phyloP scores from a whole-genome alignment of 768 basidiomycete genomes.

The Agrocybe chaxingu region DNA sequence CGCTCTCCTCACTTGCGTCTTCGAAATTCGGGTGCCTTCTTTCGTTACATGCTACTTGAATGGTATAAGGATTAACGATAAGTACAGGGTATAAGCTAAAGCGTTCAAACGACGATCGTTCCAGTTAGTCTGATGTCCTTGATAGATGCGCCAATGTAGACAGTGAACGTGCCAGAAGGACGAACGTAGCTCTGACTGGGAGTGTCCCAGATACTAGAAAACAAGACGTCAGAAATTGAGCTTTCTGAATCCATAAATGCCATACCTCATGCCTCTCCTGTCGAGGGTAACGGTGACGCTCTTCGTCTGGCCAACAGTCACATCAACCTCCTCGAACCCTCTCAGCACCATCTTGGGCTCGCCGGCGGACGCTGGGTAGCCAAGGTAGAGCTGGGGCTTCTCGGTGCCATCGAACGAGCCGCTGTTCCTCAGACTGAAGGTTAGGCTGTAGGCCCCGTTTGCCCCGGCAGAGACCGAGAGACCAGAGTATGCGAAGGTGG shows the following conservation, averaged over 20 bases:
- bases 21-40: neutral
- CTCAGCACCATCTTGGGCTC: constrained; percentile 49
- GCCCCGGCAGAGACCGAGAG: constrained; percentile 35
- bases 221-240: constrained; percentile 1
- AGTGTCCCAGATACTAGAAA: constrained; percentile 49
- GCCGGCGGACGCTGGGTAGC: constrained; percentile 41
- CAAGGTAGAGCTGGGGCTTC: constrained; percentile 52
- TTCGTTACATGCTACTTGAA: neutral
- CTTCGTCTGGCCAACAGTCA: constrained; percentile 34
- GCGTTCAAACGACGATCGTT: constrained; percentile 18
- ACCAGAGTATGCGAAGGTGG: constrained; percentile 61
- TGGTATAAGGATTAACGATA: neutral
- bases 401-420: constrained; percentile 49
- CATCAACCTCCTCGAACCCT: constrained; percentile 46
- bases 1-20: neutral
- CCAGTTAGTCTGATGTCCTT: constrained; percentile 42
- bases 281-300: constrained; percentile 34
- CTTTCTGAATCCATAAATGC: neutral
- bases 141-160: constrained; percentile 52
- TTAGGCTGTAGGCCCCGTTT: constrained; percentile 29
- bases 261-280: constrained; percentile 45
- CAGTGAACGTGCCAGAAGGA: constrained; percentile 48
- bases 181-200: constrained; percentile 46
- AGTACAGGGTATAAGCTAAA: neutral
- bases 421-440: constrained; percentile 45